Evolutionary conservation across 2,329 filamentous ascomycete species (phyloP).

Genomic region (Coniella vitis): DNA sequence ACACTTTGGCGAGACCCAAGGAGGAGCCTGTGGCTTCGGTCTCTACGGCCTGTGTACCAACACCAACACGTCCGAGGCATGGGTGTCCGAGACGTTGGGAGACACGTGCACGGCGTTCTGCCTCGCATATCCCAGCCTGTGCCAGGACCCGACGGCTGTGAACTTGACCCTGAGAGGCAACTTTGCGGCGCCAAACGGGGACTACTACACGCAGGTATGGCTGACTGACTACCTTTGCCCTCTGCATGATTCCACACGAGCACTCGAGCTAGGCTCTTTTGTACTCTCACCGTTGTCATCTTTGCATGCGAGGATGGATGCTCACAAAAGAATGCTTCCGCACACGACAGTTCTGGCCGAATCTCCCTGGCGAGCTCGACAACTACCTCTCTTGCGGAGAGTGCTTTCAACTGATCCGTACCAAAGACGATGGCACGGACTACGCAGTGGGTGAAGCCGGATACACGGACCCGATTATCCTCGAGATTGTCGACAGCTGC

Average conservation of each 20-base stretch:
- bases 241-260: too few relatives aligned
- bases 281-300: neutral
- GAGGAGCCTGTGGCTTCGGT: neutral
- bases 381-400: conserved; percentile 19
- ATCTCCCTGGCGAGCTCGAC: conserved; percentile 14
- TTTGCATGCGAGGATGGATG: neutral
- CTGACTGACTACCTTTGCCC: too few relatives aligned
- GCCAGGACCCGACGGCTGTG: neutral
- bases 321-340: too few relatives aligned
- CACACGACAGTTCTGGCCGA: conserved; percentile 18
- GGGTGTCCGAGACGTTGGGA: neutral
- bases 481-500: conserved; percentile 17
- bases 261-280: too few relatives aligned
- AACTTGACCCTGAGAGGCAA: conserved; percentile 1
- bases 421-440: conserved; percentile 16
- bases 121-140: neutral
- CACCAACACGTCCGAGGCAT: neutral
- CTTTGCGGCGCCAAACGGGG: conserved; percentile 3
- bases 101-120: conserved; percentile 1
- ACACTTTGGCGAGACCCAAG: neutral
- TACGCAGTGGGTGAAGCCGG: conserved; percentile 16
- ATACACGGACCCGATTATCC: conserved; percentile 16
- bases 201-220: conserved; percentile 16
- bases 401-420: conserved; percentile 16
- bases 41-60: conserved; percentile 5